phyloP scores from a whole-genome alignment of 1,284 basidiomycete genomes.

The Trametes pubescens region DNA sequence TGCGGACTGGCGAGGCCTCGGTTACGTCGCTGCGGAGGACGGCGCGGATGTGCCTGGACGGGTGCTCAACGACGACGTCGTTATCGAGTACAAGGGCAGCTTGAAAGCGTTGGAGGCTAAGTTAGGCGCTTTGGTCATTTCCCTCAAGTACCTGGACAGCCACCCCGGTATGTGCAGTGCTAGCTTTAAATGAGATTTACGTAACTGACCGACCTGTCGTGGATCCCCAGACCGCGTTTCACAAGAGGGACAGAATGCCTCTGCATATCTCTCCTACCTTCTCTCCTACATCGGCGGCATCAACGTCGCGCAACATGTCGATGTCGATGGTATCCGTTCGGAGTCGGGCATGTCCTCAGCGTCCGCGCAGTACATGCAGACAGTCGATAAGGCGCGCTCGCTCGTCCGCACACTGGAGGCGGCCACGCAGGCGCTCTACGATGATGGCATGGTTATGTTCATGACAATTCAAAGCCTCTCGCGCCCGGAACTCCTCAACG shows the following conservation, averaged over 20 bases:
- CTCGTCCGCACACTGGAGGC: conserved; percentile 76
- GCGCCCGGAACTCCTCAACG: conserved; percentile 18
- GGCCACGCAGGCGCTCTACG: conserved; percentile 73
- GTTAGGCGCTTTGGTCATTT: conserved; percentile 30
- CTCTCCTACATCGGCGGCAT: conserved; percentile 69
- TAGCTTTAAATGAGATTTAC: neutral
- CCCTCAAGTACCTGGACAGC: conserved; percentile 31
- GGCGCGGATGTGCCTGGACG: conserved; percentile 57
- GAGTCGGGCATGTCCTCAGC: conserved; percentile 50
- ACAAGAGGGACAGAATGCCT: conserved; percentile 51
- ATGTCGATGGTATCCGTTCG: conserved; percentile 74
- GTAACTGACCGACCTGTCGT: conserved; percentile 15
- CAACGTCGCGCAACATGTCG: conserved; percentile 78
- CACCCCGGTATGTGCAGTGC: conserved; percentile 31
- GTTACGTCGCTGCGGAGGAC: conserved; percentile 68
- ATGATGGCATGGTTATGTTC: conserved; percentile 68
- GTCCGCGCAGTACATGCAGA: conserved; percentile 62
- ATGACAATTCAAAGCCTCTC: conserved; percentile 56
- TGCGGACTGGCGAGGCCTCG: conserved; percentile 81
- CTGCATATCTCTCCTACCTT: conserved; percentile 63
- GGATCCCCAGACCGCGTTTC: conserved; percentile 37
- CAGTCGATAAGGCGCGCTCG: conserved; percentile 68
- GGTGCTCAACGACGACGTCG: conserved; percentile 57
- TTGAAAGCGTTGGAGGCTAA: conserved; percentile 55
- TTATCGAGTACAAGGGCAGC: conserved; percentile 59